These are phyloP conservation scores for Colletotrichum gigasporum DNA, from an alignment of 2,329 filamentous ascomycete species.

Conservation along the genomic window DNA sequence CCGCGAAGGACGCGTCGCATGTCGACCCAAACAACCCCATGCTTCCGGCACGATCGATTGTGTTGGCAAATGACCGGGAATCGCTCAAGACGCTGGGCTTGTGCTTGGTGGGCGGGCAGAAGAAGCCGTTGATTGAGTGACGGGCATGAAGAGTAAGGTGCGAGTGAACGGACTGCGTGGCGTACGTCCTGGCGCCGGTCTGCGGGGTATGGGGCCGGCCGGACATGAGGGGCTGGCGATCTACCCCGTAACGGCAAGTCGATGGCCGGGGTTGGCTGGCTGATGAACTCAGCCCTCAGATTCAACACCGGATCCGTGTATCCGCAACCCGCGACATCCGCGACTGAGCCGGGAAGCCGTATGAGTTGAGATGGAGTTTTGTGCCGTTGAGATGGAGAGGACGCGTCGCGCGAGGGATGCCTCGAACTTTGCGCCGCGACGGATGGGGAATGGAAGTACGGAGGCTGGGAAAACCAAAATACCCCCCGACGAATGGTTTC, in stretches of 20 bases:
- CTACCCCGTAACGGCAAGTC: conserved; percentile 3
- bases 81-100: conserved; percentile 69
- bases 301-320: not conserved
- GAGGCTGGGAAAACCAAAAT: not conserved
- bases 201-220: conserved; percentile 18
- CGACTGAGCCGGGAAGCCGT: not conserved
- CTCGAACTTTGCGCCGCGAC: not conserved
- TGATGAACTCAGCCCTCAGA: not conserved
- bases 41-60: conserved; percentile 86
- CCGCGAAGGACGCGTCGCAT: conserved; percentile 89
- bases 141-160: not conserved
- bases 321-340: not conserved
- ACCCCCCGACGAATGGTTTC: conserved; percentile 1
- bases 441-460: not conserved
- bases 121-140: conserved; percentile 73
- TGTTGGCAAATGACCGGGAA: conserved; percentile 79
- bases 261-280: not conserved
- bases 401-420: not conserved
- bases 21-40: conserved; percentile 92
- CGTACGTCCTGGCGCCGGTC: not conserved
- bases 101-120: conserved; percentile 71
- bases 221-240: not conserved
- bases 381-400: not conserved
- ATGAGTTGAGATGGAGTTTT: not conserved
- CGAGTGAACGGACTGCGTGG: conserved; percentile 2